Percentiles rank a stretch among this genome's conserved stretches.
Conservation (phyloP, 257 asterid species). For the Striga asiatica region DNA sequence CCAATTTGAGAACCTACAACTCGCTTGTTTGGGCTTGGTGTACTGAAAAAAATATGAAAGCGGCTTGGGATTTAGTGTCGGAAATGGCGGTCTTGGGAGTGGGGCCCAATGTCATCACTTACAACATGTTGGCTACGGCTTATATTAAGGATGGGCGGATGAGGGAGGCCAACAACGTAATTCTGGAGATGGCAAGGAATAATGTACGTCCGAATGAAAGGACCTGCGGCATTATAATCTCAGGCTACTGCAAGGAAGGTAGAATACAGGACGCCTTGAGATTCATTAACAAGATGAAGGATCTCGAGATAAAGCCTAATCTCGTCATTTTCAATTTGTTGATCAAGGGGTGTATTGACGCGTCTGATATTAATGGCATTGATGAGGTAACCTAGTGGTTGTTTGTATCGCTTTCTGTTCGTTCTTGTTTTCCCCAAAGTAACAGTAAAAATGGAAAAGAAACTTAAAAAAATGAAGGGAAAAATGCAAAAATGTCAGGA, state of each 20-base stretch:
- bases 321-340: constrained; percentile 76
- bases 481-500: no score
- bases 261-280: constrained; percentile 66
- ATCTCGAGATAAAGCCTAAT: constrained; percentile 61
- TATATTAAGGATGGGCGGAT: constrained; percentile 65
- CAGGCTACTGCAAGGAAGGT: constrained; percentile 82
- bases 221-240: constrained; percentile 76
- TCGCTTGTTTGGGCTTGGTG: constrained; percentile 88
- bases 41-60: constrained; percentile 39
- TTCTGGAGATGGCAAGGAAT: constrained; percentile 46
- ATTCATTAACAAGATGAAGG: constrained; percentile 73
- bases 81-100: constrained; percentile 55
- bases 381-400: constrained; percentile 94
- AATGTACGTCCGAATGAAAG: constrained; percentile 60
- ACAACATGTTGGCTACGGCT: constrained; percentile 72
- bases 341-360: constrained; percentile 61
- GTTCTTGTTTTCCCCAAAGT: no score
- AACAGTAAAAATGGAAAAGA: no score
- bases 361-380: constrained; percentile 54
- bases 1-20: constrained; percentile 80
- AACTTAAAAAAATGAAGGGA: no score
- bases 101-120: constrained; percentile 78
- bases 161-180: constrained; percentile 60
- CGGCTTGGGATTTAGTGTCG: constrained; percentile 65
- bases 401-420: no score